Conservation (phyloP, 139 green algal genomes). For the Penium margaritaceum region DNA sequence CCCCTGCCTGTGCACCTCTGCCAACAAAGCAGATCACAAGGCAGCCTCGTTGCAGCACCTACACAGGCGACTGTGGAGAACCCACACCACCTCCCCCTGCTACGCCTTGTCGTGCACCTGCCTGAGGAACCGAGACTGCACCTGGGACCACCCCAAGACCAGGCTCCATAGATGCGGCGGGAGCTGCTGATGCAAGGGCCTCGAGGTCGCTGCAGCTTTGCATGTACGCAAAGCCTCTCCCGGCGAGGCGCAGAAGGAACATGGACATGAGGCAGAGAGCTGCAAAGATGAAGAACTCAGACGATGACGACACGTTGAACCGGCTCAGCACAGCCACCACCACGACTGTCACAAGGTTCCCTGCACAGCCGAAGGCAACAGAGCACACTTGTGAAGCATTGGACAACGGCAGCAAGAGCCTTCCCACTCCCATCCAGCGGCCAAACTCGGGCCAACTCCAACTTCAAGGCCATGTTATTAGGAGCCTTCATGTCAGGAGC, state of each 20-base stretch:
- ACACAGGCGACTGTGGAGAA: too few relatives aligned
- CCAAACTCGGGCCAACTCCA: not conserved
- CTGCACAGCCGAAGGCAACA: slow-evolving; percentile 20
- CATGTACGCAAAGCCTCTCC: slow-evolving; percentile 30
- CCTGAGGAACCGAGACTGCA: too few relatives aligned
- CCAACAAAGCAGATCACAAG: too few relatives aligned
- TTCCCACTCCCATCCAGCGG: not conserved
- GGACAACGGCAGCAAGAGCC: not conserved
- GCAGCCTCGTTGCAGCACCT: too few relatives aligned
- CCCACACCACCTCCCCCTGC: too few relatives aligned
- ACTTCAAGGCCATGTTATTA: not conserved
- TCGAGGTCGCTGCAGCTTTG: slow-evolving; percentile 1
- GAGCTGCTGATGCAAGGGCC: too few relatives aligned
- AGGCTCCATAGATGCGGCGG: too few relatives aligned
- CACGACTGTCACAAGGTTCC: slow-evolving; percentile 37
- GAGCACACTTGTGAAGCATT: not conserved
- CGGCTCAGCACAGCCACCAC: slow-evolving; percentile 8
- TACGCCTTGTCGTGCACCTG: too few relatives aligned
- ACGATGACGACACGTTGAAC: slow-evolving; percentile 4
- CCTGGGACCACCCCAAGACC: too few relatives aligned
- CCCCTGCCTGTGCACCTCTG: too few relatives aligned
- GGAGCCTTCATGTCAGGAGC: too few relatives aligned
- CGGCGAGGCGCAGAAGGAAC: slow-evolving; percentile 13
- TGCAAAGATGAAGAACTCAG: slow-evolving; percentile 43
- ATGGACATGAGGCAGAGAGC: slow-evolving; percentile 22